These are phyloP conservation scores for Sporothrix curviconia DNA, from an alignment of 2,329 filamentous ascomycete species.

Conservation along the genomic window DNA sequence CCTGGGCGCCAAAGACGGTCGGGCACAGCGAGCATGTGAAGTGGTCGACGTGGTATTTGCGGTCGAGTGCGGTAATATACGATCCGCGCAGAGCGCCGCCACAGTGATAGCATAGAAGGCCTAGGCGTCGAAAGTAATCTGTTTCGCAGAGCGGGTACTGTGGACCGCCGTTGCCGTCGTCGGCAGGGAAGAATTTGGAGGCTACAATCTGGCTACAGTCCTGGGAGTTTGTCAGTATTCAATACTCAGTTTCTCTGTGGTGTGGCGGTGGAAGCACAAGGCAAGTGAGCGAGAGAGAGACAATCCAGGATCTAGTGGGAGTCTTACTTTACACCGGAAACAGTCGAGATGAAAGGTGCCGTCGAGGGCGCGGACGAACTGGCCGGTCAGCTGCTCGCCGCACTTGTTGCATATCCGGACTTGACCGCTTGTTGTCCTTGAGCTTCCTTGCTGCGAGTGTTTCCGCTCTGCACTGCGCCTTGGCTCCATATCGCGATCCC, in stretches of 20 bases:
- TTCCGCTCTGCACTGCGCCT: constrained; percentile 52
- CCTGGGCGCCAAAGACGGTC: constrained; percentile 95
- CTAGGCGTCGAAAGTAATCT: constrained; percentile 90
- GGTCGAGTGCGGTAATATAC: constrained; percentile 94
- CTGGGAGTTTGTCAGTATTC: constrained; percentile 54
- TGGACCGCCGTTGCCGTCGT: constrained; percentile 74
- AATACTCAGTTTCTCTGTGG: too few relatives aligned
- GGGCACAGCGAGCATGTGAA: constrained; percentile 97
- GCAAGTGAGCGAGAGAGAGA: neutral
- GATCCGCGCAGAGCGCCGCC: constrained; percentile 89
- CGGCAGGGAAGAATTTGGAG: constrained; percentile 97
- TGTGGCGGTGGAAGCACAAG: too few relatives aligned
- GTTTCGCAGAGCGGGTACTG: constrained; percentile 97
- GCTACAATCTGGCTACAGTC: constrained; percentile 96
- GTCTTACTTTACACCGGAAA: constrained; percentile 88
- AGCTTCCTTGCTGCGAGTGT: constrained; percentile 31
- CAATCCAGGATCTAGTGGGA: too few relatives aligned
- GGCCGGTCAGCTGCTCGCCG: constrained; percentile 76
- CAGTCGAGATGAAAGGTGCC: constrained; percentile 96
- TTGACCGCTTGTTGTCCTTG: constrained; percentile 52
- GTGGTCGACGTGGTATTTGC: constrained; percentile 98
- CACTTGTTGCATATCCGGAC: constrained; percentile 78
- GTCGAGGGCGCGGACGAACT: constrained; percentile 90
- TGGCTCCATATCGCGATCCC: constrained; percentile 34
- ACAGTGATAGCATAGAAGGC: constrained; percentile 85